Evolutionary conservation across 2,329 filamentous ascomycete species (phyloP).

Genomic region (Pyricularia grisea): DNA sequence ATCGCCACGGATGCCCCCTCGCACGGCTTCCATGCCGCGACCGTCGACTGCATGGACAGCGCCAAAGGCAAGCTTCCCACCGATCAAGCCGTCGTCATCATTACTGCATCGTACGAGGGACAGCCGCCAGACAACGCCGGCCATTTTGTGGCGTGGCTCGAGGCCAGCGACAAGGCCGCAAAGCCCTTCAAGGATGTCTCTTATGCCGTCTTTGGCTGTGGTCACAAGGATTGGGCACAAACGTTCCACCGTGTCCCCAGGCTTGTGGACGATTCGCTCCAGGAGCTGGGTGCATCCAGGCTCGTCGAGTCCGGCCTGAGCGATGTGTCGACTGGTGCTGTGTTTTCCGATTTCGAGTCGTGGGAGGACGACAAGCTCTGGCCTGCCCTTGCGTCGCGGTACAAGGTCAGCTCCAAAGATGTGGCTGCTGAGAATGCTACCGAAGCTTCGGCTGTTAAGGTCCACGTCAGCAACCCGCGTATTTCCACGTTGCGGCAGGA

Average conservation of each 20-base stretch:
- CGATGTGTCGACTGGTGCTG: constrained; percentile 50
- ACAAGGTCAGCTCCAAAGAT: constrained; percentile 18
- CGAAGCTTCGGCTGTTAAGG: constrained; percentile 22
- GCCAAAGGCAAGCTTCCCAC: constrained; percentile 51
- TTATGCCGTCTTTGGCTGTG: constrained; percentile 62
- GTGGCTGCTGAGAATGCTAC: constrained; percentile 9
- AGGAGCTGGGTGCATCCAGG: constrained; percentile 32
- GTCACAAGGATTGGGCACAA: constrained; percentile 40
- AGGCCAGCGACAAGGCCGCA: constrained; percentile 30
- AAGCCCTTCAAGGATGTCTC: constrained; percentile 43
- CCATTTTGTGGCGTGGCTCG: constrained; percentile 59
- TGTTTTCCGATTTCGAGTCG: constrained; percentile 47
- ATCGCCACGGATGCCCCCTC: constrained; percentile 47
- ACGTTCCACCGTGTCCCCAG: constrained; percentile 60
- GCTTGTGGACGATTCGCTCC: constrained; percentile 44
- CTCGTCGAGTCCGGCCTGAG: constrained; percentile 41
- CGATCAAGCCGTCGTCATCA: constrained; percentile 40
- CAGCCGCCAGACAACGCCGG: constrained; percentile 61
- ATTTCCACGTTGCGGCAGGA: constrained; percentile 48
- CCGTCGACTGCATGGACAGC: constrained; percentile 45
- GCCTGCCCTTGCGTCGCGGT: constrained; percentile 28
- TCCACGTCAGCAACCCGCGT: constrained; percentile 42
- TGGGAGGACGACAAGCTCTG: constrained; percentile 25
- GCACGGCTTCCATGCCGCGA: constrained; percentile 48
- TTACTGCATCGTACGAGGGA: constrained; percentile 63